Evolutionary conservation across 768 basidiomycete genomes (phyloP).

Genomic region (Kwoniella mangroviensis): DNA sequence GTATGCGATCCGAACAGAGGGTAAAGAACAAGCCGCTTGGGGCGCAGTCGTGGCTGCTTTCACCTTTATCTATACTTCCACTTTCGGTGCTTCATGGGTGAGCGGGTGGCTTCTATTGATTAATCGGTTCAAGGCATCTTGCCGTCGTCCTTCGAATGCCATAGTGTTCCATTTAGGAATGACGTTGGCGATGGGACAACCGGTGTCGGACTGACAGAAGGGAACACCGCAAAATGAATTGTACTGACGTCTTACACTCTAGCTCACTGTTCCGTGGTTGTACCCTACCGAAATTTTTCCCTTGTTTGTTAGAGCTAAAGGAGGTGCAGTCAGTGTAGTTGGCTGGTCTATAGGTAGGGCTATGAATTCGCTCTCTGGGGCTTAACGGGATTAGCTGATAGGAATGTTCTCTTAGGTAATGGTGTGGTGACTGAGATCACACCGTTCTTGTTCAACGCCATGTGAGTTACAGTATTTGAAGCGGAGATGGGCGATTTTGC

Average conservation of each 20-base stretch:
- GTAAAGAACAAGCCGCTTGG: conserved; percentile 6
- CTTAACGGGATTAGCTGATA: not conserved
- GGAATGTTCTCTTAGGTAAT: conserved; percentile 26
- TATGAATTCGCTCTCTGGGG: too few species aligned
- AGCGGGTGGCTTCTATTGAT: conserved; percentile 64
- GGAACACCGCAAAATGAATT: conserved; percentile 48
- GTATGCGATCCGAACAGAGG: conserved; percentile 12
- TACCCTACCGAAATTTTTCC: conserved; percentile 42
- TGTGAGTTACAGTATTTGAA: conserved; percentile 14
- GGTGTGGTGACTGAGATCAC: conserved; percentile 35
- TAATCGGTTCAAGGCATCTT: conserved; percentile 88
- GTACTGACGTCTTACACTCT: not conserved
- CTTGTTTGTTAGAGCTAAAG: conserved; percentile 33
- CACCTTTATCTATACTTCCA: conserved; percentile 33
- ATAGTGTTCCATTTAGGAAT: conserved; percentile 99
- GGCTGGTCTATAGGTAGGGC: conserved; percentile 28
- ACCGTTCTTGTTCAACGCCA: conserved; percentile 37
- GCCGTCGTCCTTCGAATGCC: conserved; percentile 95
- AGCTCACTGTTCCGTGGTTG: conserved; percentile 37
- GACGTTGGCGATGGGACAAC: conserved; percentile 96
- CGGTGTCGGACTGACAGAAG: conserved; percentile 76
- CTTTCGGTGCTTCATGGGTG: conserved; percentile 40
- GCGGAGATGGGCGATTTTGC: not conserved
- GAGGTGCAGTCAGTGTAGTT: conserved; percentile 30
- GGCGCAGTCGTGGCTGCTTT: conserved; percentile 31